Percentiles rank a stretch among this genome's conserved stretches.
Evolutionary conservation across 345 rosid species (phyloP).

Genomic region (Hibiscus syriacus): DNA sequence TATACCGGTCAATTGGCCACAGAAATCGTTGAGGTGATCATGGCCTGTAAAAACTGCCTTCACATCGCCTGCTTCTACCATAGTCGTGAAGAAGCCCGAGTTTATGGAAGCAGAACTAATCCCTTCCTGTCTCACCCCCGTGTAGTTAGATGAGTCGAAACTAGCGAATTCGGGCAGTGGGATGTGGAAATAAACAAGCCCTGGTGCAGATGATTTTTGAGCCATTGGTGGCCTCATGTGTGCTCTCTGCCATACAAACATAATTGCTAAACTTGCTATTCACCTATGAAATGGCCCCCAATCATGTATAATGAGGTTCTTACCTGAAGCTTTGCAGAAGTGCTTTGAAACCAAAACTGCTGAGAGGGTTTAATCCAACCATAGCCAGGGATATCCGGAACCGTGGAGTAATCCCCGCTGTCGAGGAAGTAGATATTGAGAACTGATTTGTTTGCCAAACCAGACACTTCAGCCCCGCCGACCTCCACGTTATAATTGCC

Average conservation of each 20-base stretch:
- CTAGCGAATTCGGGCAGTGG: constrained; percentile 71
- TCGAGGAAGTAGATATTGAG: constrained; percentile 82
- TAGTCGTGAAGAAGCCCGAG: constrained; percentile 78
- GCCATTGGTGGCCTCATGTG: constrained; percentile 47
- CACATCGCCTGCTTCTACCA: constrained; percentile 67
- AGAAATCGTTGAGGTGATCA: constrained; percentile 89
- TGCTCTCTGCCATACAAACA: constrained; percentile 32
- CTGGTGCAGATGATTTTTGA: constrained; percentile 63
- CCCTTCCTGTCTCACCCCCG: constrained; percentile 64
- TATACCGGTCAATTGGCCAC: constrained; percentile 52
- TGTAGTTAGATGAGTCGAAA: constrained; percentile 52
- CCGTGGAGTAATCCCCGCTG: constrained; percentile 72
- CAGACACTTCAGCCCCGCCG: constrained; percentile 57
- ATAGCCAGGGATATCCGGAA: constrained; percentile 53
- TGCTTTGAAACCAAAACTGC: constrained; percentile 71
- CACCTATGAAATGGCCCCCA: neutral
- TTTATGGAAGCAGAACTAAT: constrained; percentile 66
- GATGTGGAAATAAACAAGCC: constrained; percentile 81
- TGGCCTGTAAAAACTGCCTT: constrained; percentile 84
- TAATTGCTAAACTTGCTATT: neutral
- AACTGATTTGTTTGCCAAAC: constrained; percentile 62
- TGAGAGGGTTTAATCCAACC: constrained; percentile 88
- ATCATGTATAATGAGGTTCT: neutral
- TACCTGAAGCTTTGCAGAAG: constrained; percentile 69
- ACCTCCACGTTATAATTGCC: constrained; percentile 85